Base-by-base conservation (phyloP, 805 yeast species). In the Candida awuae region DNA sequence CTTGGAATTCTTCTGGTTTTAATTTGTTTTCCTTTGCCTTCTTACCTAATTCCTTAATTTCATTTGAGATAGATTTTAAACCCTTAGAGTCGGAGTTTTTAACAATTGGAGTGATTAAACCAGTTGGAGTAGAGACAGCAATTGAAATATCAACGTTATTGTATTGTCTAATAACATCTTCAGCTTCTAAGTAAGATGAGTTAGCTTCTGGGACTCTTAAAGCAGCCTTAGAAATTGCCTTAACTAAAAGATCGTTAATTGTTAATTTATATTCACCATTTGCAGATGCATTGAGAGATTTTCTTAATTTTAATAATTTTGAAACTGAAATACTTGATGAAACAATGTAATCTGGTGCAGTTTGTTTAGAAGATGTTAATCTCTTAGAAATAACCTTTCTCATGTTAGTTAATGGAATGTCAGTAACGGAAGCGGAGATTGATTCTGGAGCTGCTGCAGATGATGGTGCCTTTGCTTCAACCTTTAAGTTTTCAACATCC, bases 51-150 rank as follows among this genome's bases (percentile, higher is more conserved):
- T 83, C 96, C 73, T 92, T 92, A 56, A 85, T 75, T 61, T 81
- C 85, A 45, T 63, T 61, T 31, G 97, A 90, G 58, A 92, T 92
- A 26, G 77, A 56, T 40, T 79, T 75, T 45, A 92, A 75, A 31
- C 98, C 98, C 73, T 82, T 85, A 43, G 80, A 52, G 58, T 92
- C 84, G 32, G 95, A 97, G 58, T 80, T 72, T 65, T 77, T 80
- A 51, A 92, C 88, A 55, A 92, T 90, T 51, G 99, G 99, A 37
- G 99, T 92, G 62, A 92, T 81, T 52, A 92, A 74, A 37, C 99
- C 99, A 37, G 94, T 77, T 62, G 97, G 97, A 15, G 98, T 92
- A 45, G 98, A 92, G 48, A 92, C 99, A 29, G 99, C 99, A 45
- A 90, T 97, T 18, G 97, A 87, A 41, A 92, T 94, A 58, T 92